These are phyloP conservation scores for Phytophthora litchii DNA, from an alignment of 352 stramenopile genomes.

Conservation along the genomic window DNA sequence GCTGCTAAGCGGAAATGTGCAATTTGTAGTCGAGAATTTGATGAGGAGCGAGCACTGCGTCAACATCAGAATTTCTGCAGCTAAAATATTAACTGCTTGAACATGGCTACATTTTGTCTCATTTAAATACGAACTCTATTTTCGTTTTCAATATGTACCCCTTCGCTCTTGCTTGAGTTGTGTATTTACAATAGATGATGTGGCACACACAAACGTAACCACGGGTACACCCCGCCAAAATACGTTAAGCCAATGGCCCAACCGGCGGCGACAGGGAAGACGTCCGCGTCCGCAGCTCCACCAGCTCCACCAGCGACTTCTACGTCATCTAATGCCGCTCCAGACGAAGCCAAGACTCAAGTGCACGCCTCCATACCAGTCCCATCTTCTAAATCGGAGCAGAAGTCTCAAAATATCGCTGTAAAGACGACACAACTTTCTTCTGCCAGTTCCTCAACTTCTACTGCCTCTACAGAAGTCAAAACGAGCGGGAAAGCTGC, in stretches of 20 bases:
- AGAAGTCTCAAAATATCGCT: slow-evolving; percentile 21
- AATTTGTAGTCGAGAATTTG: slow-evolving; percentile 58
- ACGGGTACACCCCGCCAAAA: neutral
- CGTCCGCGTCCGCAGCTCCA: slow-evolving; percentile 16
- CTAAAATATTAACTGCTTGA: slow-evolving; percentile 2
- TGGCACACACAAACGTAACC: too few species aligned
- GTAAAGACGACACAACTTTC: slow-evolving; percentile 12
- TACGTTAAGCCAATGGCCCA: slow-evolving; percentile 21
- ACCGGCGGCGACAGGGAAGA: slow-evolving; percentile 15
- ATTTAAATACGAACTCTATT: slow-evolving; percentile 1
- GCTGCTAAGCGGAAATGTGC: slow-evolving; percentile 38
- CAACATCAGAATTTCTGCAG: slow-evolving; percentile 82
- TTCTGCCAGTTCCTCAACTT: slow-evolving; percentile 26
- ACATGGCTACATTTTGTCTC: slow-evolving; percentile 2
- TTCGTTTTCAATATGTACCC: too few species aligned
- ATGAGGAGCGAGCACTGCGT: slow-evolving; percentile 72
- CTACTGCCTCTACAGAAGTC: slow-evolving; percentile 38
- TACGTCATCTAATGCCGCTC: neutral
- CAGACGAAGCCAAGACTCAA: slow-evolving; percentile 13
- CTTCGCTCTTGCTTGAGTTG: too few species aligned
- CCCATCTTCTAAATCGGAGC: slow-evolving; percentile 1
- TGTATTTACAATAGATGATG: too few species aligned
- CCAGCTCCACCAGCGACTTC: slow-evolving; percentile 11
- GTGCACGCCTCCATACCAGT: neutral
- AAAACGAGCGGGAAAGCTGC: slow-evolving; percentile 14